Evolutionary conservation across 1,139 yeast species (phyloP).

Genomic region (Geotrichum macrosporum): DNA sequence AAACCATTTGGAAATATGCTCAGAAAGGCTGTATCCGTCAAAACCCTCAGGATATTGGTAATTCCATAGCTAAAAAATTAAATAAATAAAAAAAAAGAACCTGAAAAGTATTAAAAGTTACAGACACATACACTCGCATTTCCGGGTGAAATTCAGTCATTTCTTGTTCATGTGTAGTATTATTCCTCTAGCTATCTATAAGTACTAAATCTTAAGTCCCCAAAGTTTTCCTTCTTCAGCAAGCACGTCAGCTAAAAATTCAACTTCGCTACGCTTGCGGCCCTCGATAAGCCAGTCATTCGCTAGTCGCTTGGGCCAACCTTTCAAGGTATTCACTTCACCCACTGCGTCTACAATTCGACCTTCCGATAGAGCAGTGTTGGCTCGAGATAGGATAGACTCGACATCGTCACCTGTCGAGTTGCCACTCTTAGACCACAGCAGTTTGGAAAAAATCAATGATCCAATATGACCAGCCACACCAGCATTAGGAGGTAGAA

Average conservation of each 20-base stretch:
- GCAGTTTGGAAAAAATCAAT: constrained; percentile 64
- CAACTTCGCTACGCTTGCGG: constrained; percentile 82
- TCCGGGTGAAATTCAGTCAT: too few species aligned
- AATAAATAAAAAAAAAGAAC: too few species aligned
- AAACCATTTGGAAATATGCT: too few species aligned
- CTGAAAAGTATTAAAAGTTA: too few species aligned
- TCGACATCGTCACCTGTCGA: constrained; percentile 84
- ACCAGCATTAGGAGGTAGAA: constrained; percentile 94
- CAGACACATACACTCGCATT: too few species aligned
- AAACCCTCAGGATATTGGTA: too few species aligned
- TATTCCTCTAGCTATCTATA: too few species aligned
- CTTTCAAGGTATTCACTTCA: constrained; percentile 83
- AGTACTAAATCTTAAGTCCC: too few species aligned
- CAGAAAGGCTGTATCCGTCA: too few species aligned
- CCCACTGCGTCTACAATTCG: constrained; percentile 85
- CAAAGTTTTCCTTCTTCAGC: constrained; percentile 45
- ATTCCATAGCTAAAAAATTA: too few species aligned
- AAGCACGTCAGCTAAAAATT: constrained; percentile 64
- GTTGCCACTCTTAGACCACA: constrained; percentile 59
- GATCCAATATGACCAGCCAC: constrained; percentile 87
- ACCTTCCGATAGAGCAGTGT: constrained; percentile 68
- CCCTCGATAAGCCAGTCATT: constrained; percentile 89
- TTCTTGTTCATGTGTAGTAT: too few species aligned
- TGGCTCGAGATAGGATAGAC: constrained; percentile 81
- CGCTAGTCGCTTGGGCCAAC: constrained; percentile 89